Evolutionary conservation across 306 rosid genomes (phyloP).

Genomic region (Malus sylvestris): DNA sequence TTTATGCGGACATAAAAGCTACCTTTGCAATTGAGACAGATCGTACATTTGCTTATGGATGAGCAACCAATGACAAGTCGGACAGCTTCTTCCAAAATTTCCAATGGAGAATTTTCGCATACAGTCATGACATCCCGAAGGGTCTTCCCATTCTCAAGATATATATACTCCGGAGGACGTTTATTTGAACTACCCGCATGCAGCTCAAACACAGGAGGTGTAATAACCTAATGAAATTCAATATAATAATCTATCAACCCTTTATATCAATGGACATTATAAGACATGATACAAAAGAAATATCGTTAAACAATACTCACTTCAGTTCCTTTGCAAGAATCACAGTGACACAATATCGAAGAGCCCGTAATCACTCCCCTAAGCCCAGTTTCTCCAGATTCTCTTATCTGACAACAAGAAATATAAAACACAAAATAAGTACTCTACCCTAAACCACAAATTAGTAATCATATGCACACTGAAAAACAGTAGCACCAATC

Average conservation of each 20-base stretch:
- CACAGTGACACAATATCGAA: constrained; percentile 60
- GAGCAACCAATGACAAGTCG: constrained; percentile 48
- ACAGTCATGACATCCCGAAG: constrained; percentile 78
- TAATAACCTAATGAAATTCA: constrained; percentile 47
- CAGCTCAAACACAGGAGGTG: constrained; percentile 73
- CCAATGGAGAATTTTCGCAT: constrained; percentile 35
- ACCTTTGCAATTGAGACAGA: constrained; percentile 80
- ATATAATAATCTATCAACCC: constrained; percentile 4
- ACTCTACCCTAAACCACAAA: not conserved
- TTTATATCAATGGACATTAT: not conserved
- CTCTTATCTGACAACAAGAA: constrained; percentile 38
- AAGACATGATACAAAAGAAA: not conserved
- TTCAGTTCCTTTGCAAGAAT: constrained; percentile 48
- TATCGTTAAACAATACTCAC: constrained; percentile 32
- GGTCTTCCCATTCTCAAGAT: constrained; percentile 55
- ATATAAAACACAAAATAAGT: not conserved
- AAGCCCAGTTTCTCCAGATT: constrained; percentile 45
- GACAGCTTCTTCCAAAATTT: constrained; percentile 45
- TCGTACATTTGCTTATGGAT: constrained; percentile 39
- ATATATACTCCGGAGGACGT: constrained; percentile 76
- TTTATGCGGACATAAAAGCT: constrained; percentile 21
- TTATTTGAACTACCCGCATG: constrained; percentile 86
- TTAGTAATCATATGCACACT: not conserved
- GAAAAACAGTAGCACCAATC: not conserved
- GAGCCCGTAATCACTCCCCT: constrained; percentile 56